These are phyloP conservation scores for Verbascum thapsus DNA, from an alignment of 257 asterid genomes.

Conservation along the genomic window DNA sequence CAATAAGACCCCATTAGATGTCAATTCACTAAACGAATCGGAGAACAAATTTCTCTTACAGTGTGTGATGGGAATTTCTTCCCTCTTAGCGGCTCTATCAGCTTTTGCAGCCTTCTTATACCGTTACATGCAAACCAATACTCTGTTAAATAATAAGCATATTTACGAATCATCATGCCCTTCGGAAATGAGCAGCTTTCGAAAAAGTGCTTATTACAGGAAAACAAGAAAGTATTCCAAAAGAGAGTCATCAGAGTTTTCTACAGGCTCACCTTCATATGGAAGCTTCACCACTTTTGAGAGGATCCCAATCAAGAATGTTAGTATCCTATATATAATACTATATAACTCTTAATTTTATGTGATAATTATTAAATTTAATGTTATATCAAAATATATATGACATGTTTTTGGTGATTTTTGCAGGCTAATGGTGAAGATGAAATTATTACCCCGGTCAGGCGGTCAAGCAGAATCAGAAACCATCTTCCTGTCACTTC, in stretches of 20 bases:
- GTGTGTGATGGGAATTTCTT: constrained; percentile 28
- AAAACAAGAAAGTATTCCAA: constrained; percentile 35
- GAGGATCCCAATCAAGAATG: constrained; percentile 66
- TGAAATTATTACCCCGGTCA: constrained; percentile 78
- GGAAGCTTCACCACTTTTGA: constrained; percentile 98
- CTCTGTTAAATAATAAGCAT: constrained; percentile 22
- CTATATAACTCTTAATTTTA: background rate
- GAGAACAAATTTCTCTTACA: constrained; percentile 12
- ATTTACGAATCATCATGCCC: constrained; percentile 35
- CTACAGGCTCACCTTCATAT: constrained; percentile 65
- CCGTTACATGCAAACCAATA: constrained; percentile 28
- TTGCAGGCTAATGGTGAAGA: constrained; percentile 70
- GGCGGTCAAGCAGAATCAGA: constrained; percentile 91
- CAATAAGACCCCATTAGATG: constrained; percentile 26
- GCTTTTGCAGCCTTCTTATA: constrained; percentile 38
- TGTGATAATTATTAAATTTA: background rate
- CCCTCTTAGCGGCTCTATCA: constrained; percentile 36
- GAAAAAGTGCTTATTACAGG: constrained; percentile 41
- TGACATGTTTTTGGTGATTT: background rate
- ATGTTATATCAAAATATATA: no score
- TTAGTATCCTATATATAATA: constrained; percentile 36
- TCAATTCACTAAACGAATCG: constrained; percentile 15
- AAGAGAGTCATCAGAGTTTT: constrained; percentile 62
- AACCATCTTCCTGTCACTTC: constrained; percentile 44
- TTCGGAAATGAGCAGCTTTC: constrained; percentile 78